These are phyloP conservation scores for Rheum nobile DNA, from an alignment of 148 eudicot genomes.

Conservation along the genomic window DNA sequence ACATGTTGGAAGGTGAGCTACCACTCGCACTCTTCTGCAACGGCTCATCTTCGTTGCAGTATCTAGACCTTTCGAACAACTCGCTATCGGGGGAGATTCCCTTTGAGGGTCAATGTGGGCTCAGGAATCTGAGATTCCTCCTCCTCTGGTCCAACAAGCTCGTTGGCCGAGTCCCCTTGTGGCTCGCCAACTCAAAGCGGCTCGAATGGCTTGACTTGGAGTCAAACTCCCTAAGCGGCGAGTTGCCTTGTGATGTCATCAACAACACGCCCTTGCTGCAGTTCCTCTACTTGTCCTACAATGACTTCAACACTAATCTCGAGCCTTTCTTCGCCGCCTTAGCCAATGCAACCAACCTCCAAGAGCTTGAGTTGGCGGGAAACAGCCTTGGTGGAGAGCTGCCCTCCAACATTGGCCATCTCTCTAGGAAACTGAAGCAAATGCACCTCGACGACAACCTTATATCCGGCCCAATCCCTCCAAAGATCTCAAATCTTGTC, in stretches of 20 bases:
- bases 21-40: constrained; percentile 46
- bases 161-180: constrained; percentile 41
- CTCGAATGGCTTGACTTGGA: constrained; percentile 68
- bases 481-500: constrained; percentile 48
- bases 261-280: constrained; percentile 35
- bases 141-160: constrained; percentile 68
- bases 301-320: constrained; percentile 57
- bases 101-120: constrained; percentile 41
- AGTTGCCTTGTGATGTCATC: constrained; percentile 41
- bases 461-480: constrained; percentile 57
- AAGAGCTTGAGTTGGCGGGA: constrained; percentile 71
- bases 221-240: constrained; percentile 52
- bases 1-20: constrained; percentile 42
- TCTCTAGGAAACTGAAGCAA: constrained; percentile 47
- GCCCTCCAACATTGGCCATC: constrained; percentile 47
- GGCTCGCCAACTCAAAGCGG: constrained; percentile 48
- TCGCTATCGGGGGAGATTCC: constrained; percentile 56
- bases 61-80: constrained; percentile 75
- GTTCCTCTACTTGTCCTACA: constrained; percentile 56
- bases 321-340: constrained; percentile 54
- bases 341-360: constrained; percentile 48
- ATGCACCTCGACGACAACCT: constrained; percentile 61
- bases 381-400: constrained; percentile 49
- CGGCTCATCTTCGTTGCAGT: constrained; percentile 38
- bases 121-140: constrained; percentile 40